phyloP scores from a whole-genome alignment of 1,139 yeast genomes.

The Schizosaccharomyces versatilis region DNA sequence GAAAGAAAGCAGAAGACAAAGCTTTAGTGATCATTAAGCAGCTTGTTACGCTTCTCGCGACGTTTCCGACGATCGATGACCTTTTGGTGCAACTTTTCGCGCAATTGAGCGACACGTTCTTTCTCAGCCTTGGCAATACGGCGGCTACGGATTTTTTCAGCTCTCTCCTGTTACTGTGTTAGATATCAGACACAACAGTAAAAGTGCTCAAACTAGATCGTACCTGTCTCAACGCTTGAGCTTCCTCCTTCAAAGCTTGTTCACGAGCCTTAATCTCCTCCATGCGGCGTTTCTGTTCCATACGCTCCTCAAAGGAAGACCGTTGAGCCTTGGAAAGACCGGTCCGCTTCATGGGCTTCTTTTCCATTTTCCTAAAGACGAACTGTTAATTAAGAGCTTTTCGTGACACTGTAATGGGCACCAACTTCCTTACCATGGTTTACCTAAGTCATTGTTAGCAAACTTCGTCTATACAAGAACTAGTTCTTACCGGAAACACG shows the following conservation, averaged over 20 bases:
- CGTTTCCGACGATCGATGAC: constrained; percentile 21
- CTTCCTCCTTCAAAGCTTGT: constrained; percentile 13
- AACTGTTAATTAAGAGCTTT: not conserved
- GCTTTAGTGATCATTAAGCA: constrained; percentile 22
- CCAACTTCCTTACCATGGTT: not conserved
- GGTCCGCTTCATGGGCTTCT: not conserved
- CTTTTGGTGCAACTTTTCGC: constrained; percentile 24
- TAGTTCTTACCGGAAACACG: too few relatives aligned
- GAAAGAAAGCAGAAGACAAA: too few relatives aligned
- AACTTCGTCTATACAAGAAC: too few relatives aligned
- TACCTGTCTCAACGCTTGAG: not conserved
- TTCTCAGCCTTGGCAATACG: constrained; percentile 20
- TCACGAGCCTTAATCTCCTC: constrained; percentile 20
- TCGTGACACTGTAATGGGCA: not conserved
- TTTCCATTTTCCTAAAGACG: not conserved
- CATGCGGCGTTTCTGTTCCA: constrained; percentile 21
- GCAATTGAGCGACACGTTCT: constrained; percentile 23
- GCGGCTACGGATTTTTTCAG: not conserved
- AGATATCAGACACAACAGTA: not conserved
- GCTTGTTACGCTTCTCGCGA: constrained; percentile 24
- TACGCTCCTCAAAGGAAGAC: constrained; percentile 16
- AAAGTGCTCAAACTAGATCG: not conserved
- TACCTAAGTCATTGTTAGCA: not conserved
- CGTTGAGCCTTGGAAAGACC: not conserved
- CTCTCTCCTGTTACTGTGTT: not conserved